Base-by-base conservation (phyloP, 257 asterid genomes). In the Eucommia ulmoides region DNA sequence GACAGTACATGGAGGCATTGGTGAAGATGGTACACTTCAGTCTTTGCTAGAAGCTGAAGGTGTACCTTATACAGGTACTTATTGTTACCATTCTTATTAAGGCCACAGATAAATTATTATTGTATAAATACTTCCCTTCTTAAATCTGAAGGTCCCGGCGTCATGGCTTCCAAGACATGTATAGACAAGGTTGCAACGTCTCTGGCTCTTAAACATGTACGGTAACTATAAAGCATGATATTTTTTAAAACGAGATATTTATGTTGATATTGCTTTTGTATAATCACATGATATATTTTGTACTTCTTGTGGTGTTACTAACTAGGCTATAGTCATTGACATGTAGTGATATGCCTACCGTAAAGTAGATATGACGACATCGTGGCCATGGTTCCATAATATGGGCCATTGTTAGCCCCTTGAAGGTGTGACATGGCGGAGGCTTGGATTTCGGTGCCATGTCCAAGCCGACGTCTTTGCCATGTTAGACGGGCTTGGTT, bases 121-220 rank as follows among this genome's bases (percentile, higher is more conserved):
- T n/a, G n/a, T n/a, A n/a, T n/a, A n/a, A n/a, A n/a, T n/a, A n/a
- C 21, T 66, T 26, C 44, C 42, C 68, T 20, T 60, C 42, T 60
- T 29, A 42, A 22, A 60, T 57, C 51, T 55, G 53, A 59, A 85
- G 96, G 96, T 59, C 92, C 96, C 24, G 94, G 96, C 11, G 54
- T 65, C 24, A 45, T 55, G 45, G 86, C 96, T 63, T 85, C 96
- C 48, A 66, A 66, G 74, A 71, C 82, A 61, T 82, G 94, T 58
- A 85, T 82, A 88, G 96, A 85, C 67, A 85, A 85, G 76, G 86
- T 85, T 61, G 85, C 88, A 18, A 85, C 96, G n/a, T 85, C 96
- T 23, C 70, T 67, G 49, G 62, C 94, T 74, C 88, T 85, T 47
- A 68, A 75, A 62, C 78, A 79, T 67, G 95, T 85, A 82, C 20